Evolutionary conservation across 495 filamentous ascomycete genomes (phyloP).

Genomic region (Astrothelium subdiscretum): DNA sequence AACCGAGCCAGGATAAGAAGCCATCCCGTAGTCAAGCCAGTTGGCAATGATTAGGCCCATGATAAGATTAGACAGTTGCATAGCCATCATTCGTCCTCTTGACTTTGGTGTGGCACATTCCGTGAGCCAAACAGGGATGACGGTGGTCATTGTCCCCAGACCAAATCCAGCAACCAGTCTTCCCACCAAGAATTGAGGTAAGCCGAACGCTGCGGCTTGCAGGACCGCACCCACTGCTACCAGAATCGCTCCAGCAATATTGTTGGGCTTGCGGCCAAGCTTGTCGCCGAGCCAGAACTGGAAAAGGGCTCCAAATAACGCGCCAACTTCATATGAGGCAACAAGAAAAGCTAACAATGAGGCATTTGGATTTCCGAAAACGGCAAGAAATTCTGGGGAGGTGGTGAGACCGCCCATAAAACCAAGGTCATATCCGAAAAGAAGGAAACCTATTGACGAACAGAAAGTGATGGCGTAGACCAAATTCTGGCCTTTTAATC

Average conservation of each 20-base stretch:
- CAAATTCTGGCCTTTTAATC: constrained; percentile 10
- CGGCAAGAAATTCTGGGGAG: constrained; percentile 9
- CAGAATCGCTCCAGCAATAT: constrained; percentile 12
- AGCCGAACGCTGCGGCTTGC: constrained; percentile 5
- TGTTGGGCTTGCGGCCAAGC: constrained; percentile 8
- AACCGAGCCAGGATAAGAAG: constrained; percentile 7
- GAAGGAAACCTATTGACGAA: neutral
- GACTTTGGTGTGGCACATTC: constrained; percentile 10
- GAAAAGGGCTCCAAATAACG: constrained; percentile 10
- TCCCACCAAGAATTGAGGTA: constrained; percentile 15
- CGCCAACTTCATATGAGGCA: constrained; percentile 13
- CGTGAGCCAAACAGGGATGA: constrained; percentile 15
- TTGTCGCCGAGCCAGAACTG: constrained; percentile 11
- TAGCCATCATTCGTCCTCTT: constrained; percentile 13
- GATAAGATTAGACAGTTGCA: constrained; percentile 13
- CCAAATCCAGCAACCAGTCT: constrained; percentile 15
- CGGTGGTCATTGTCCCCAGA: constrained; percentile 11
- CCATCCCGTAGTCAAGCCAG: constrained; percentile 18
- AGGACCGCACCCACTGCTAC: constrained; percentile 12
- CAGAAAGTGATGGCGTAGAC: constrained; percentile 10
- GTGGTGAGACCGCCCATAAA: constrained; percentile 17
- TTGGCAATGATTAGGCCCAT: constrained; percentile 16
- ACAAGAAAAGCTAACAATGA: constrained; percentile 15
- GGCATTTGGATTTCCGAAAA: constrained; percentile 15
- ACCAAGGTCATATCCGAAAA: constrained; percentile 15